A percentile compares a stretch with the other conserved stretches of the same genome.
These are phyloP conservation scores for Petunia secreta DNA, from an alignment of 257 asterid genomes.

Conservation along the genomic window DNA sequence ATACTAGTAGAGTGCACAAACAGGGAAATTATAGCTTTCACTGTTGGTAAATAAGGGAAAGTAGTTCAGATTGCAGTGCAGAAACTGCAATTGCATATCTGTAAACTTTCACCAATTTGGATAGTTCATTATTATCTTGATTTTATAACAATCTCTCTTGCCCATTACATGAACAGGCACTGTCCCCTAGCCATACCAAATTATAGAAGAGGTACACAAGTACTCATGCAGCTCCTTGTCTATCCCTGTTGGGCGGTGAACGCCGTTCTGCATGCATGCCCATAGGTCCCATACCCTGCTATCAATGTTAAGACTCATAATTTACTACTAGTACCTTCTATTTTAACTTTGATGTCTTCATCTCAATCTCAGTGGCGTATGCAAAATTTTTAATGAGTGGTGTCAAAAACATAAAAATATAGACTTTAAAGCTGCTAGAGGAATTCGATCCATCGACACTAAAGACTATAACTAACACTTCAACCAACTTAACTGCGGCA, in stretches of 20 bases:
- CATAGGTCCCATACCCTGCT: neutral
- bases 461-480: no score
- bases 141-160: neutral
- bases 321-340: neutral
- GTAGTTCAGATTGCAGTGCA: conserved; percentile 12
- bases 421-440: no score
- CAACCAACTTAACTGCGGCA: no score
- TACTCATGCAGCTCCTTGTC: neutral
- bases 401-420: no score
- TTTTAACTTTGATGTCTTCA: neutral
- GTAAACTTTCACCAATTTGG: conserved; percentile 18
- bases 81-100: neutral
- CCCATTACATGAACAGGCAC: neutral
- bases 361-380: no score
- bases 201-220: neutral
- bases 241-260: neutral
- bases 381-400: no score
- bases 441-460: no score
- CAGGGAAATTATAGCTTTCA: conserved; percentile 14
- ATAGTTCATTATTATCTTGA: neutral
- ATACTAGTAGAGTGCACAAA: neutral
- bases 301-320: neutral
- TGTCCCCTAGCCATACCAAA: neutral
- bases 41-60: neutral
- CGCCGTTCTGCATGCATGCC: neutral